Conservation (phyloP, 371 early-diverging fungal genomes). For the Sporodiniella umbellata region DNA sequence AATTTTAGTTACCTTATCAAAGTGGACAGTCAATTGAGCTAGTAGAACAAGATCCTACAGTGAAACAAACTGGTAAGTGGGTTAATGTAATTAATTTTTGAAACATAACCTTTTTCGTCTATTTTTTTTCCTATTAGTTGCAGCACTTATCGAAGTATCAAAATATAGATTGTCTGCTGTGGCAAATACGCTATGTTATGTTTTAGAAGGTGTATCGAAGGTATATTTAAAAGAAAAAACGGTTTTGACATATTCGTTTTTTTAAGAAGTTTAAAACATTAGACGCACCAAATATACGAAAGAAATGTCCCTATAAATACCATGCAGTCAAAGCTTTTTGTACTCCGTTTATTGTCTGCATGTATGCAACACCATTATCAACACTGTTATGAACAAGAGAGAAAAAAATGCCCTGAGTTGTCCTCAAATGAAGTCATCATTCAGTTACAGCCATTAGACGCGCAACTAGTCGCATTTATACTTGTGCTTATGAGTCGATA, state of each 20-base stretch:
- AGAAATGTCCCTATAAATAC: constrained; percentile 59
- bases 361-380: constrained; percentile 76
- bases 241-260: background rate
- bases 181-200: constrained; percentile 51
- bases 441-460: constrained; percentile 63
- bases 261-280: background rate
- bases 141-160: constrained; percentile 64
- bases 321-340: constrained; percentile 74
- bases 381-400: constrained; percentile 13
- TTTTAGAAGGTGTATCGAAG: constrained; percentile 63
- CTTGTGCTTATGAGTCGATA: constrained; percentile 63
- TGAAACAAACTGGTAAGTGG: constrained; percentile 56
- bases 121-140: constrained; percentile 28
- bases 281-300: constrained; percentile 41
- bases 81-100: background rate
- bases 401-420: constrained; percentile 10
- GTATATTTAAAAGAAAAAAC: constrained; percentile 20
- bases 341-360: constrained; percentile 68
- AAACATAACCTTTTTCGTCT: background rate
- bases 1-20: constrained; percentile 56
- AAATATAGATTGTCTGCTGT: constrained; percentile 55
- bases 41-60: constrained; percentile 64
- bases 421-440: constrained; percentile 8
- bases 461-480: constrained; percentile 63
- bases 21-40: constrained; percentile 52